phyloP scores from a whole-genome alignment of 352 stramenopile species.

The Phytophthora syringae region DNA sequence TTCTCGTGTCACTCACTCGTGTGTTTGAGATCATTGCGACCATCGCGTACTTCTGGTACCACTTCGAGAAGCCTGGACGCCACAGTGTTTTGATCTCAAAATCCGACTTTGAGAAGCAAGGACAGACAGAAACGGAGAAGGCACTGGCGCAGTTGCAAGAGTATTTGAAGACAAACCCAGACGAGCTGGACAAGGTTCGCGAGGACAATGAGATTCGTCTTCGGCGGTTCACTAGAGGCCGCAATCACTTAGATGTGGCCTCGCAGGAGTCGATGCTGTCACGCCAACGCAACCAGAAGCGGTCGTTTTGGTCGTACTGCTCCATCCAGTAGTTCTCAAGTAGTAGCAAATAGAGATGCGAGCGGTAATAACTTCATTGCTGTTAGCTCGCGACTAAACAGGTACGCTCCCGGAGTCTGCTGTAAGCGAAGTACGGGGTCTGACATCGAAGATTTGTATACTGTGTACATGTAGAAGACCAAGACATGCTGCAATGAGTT shows the following conservation, averaged over 20 bases:
- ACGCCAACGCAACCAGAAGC: constrained; percentile 36
- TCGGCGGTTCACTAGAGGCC: constrained; percentile 78
- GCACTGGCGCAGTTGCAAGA: constrained; percentile 69
- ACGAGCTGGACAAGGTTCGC: constrained; percentile 78
- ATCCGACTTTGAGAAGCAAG: constrained; percentile 75
- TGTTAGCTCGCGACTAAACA: constrained; percentile 7
- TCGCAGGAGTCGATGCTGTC: constrained; percentile 52
- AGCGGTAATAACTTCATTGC: constrained; percentile 1
- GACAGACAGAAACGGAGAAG: constrained; percentile 75
- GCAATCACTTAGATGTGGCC: constrained; percentile 77
- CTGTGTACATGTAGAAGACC: constrained; percentile 7
- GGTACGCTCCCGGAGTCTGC: constrained; percentile 15
- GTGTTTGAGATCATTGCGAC: constrained; percentile 77
- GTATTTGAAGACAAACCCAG: constrained; percentile 73
- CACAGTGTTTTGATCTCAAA: constrained; percentile 79
- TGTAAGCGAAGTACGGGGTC: not conserved
- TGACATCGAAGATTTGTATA: constrained; percentile 20
- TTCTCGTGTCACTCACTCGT: constrained; percentile 71
- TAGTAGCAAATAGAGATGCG: constrained; percentile 37
- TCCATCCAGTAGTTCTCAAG: constrained; percentile 50
- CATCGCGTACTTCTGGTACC: constrained; percentile 85
- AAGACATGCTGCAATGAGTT: constrained; percentile 23
- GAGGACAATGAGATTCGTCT: constrained; percentile 85
- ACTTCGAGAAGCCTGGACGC: constrained; percentile 71
- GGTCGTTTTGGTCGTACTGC: constrained; percentile 51